Base-by-base conservation (phyloP, 495 filamentous ascomycete genomes). In the Penicillium odoratum region DNA sequence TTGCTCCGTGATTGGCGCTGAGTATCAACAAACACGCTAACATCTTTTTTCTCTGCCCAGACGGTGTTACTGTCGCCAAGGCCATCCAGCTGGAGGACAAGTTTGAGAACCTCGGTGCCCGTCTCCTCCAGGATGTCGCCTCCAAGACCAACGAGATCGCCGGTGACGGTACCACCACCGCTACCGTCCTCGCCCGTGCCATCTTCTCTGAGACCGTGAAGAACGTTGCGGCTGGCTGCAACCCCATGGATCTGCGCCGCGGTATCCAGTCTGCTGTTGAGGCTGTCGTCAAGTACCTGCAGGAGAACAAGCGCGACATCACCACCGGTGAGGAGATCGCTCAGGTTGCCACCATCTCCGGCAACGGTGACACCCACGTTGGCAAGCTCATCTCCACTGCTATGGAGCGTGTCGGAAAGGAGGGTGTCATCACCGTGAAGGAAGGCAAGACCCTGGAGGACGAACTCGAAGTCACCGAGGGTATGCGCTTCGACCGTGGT, bases 171-270 rank as follows among this genome's bases (percentile, higher is more conserved):
- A 98, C 94, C 60, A 98, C 94, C 58, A 96, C 92, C 54, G 94
- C 94, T 60, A 98, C 94, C 55, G 93, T 97, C 67, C 89, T 98
- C 50, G 95, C 92, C 65, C 91, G 93, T 65, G 91, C 93, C 70
- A 98, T 98, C 81, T 98, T 98, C 85, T 94, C 94, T 74, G 95
- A 98, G 84, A 97, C 93, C 46, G 94, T 98, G 70, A 98, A 98
- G 87, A 98, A 98, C 76, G 94, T 98, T 62, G 94, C 94, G 62
- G 95, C 94, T 56, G 94, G 94, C 62, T 98, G 95, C 88, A 98
- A 98, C 81, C 94, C 94, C 57, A 98, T 98, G 94, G 94, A 98
- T 74, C 86, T 98, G 62, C 86, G 94, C 70, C 85, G 94, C 64
- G 94, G 94, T 72, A 97, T 93, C 61, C 94, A 98, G 79, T 90